phyloP scores from a whole-genome alignment of 2,329 filamentous ascomycete genomes.

The Fusarium aywerte region DNA sequence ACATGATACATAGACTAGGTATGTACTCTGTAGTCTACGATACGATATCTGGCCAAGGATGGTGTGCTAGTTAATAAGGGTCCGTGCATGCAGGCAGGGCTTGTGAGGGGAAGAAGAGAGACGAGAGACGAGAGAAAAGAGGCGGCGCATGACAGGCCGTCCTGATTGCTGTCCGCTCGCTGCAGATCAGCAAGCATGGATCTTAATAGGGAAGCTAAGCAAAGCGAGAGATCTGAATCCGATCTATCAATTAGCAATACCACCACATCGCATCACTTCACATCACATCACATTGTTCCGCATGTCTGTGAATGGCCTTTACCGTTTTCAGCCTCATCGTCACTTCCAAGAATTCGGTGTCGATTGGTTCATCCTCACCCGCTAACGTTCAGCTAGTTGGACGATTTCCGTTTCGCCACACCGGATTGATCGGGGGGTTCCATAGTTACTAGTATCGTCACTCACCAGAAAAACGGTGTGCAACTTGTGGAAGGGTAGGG shows the following conservation, averaged over 20 bases:
- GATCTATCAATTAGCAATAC: conserved; percentile 11
- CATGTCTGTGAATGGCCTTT: conserved; percentile 4
- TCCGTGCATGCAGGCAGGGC: conserved; percentile 1
- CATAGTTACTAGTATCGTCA: neutral
- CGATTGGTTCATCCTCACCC: conserved; percentile 4
- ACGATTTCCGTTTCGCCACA: conserved; percentile 21
- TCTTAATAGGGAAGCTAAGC: conserved; percentile 4
- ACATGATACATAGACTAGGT: too few relatives aligned
- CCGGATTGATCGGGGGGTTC: neutral
- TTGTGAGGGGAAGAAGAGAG: neutral
- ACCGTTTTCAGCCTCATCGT: conserved; percentile 13
- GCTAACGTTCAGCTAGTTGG: conserved; percentile 18
- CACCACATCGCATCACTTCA: neutral
- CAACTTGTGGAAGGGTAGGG: neutral
- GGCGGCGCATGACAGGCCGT: neutral
- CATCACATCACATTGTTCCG: neutral
- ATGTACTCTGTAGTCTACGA: too few relatives aligned
- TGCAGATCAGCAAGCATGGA: conserved; percentile 1
- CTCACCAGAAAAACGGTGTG: conserved; percentile 21
- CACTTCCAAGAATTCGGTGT: neutral
- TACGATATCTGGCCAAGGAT: neutral
- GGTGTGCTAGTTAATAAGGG: neutral
- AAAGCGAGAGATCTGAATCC: conserved; percentile 13
- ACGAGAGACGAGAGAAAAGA: neutral
- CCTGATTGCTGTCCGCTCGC: neutral